A percentile compares a stretch with the other conserved stretches of the same genome.
These are phyloP conservation scores for Tripterygium wilfordii DNA, from an alignment of 177 flowering plant species.

Conservation along the genomic window DNA sequence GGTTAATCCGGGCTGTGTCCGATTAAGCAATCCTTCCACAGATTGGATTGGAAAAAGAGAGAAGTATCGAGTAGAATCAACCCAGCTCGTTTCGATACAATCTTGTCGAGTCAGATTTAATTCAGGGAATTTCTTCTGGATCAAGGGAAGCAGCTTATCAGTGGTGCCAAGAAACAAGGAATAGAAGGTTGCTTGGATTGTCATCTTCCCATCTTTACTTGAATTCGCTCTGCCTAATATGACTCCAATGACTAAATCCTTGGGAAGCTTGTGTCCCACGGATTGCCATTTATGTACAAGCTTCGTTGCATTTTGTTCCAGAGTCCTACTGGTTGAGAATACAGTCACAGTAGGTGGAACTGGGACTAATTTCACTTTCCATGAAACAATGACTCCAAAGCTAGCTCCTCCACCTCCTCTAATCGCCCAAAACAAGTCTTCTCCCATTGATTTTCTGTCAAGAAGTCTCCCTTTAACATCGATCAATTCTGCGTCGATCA, in stretches of 20 bases:
- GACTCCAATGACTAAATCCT: conserved; percentile 19
- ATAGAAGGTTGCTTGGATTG: conserved; percentile 12
- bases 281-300: conserved; percentile 19
- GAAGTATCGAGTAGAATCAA: conserved; percentile 22
- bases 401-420: conserved; percentile 31
- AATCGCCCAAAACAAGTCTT: conserved; percentile 34
- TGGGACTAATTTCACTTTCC: conserved; percentile 10
- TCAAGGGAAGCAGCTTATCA: conserved; percentile 5
- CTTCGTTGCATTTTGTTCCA: conserved; percentile 21
- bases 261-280: conserved; percentile 11
- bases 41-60: conserved; percentile 2
- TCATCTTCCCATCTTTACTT: neutral
- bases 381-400: conserved; percentile 25
- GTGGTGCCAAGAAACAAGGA: conserved; percentile 23
- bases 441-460: conserved; percentile 23
- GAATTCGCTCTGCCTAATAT: conserved; percentile 7
- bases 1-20: neutral
- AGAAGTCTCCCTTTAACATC: conserved; percentile 18
- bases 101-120: conserved; percentile 17
- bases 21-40: conserved; percentile 4
- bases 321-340: conserved; percentile 7
- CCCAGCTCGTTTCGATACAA: conserved; percentile 31
- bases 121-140: conserved; percentile 22
- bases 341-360: conserved; percentile 20
- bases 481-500: conserved; percentile 18